Evolutionary conservation across 768 basidiomycete species (phyloP), one percentile per base, ranked within the genome.

Genomic region (Arthromyces matolae): DNA sequence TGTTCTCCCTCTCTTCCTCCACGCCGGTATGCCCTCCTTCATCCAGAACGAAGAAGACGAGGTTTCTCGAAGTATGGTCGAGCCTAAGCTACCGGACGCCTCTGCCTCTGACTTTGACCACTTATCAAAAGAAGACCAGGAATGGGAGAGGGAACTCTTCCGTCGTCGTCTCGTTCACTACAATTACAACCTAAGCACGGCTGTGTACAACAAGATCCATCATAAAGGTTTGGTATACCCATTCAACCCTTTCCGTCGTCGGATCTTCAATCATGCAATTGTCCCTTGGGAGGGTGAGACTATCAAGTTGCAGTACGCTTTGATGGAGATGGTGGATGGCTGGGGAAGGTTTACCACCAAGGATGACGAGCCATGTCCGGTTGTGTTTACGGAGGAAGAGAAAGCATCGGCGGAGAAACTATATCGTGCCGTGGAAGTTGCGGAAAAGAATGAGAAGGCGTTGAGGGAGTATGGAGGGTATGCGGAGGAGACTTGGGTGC

Each of bases 241-340:
- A 4, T 8, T 69, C 55, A 27, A 23, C 51, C 18, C 60, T 53
- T 57, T 77, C 64, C 60, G 57, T 58, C 16, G 63, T 59, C 70
- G 71, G 50, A 72, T 80, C 49, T 78, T 75, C 67, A 1, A 37
- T 45, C 55, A 71, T 33, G 73, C 78, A 42, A 38, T 77, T 63
- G 58, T 42, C 46, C 71, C 67, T 7, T 80, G 78, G 77, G 73
- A 76, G 60, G 77, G 75, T 49, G 76, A 79, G 55, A 75, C 73
- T 52, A 57, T 61, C 64, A 67, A 45, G 40, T 68, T 79, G 62
- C 77, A 77, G 66, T 56, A 50, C 63, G 57, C 65, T 51, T 72
- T 80, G 1, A 73, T 79, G 54, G 41, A 69, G 39, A 73, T 67
- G 50, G 70, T 64, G 54, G 53, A 77, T 56, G 61, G 47, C 0